Base-by-base conservation (phyloP, 257 asterid genomes). In the Solanum pimpinellifolium region DNA sequence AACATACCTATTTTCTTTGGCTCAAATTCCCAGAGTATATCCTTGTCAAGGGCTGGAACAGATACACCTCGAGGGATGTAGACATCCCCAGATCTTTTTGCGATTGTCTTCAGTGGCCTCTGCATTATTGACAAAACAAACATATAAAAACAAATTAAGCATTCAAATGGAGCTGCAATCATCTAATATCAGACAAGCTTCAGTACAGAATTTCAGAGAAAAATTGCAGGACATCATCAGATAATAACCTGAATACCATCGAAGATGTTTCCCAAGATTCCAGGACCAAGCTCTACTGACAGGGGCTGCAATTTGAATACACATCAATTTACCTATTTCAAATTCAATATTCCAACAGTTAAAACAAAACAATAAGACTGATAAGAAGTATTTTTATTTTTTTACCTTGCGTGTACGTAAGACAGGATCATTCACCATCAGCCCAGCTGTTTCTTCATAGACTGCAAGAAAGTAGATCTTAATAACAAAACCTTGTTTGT, bases 1-100 rank as follows among this genome's bases (percentile, higher is more conserved):
- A 52, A 85, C 25, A 73, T 70, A 96, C 98, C 99, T 88, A 95
- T 90, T 93, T 93, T 97, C 93, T 90, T 95, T 59, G 99, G 99
- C 89, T 93, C 89, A 92, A 97, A 97, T 84, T 97, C 99, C 99
- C 99, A 97, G 14, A 94, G 98, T 33, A 77, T 94, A 86, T 97
- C 99, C 91, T 97, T 97, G 91, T 97, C 99, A n/a, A 97, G 96
- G 83, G 99, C 98, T 4, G 99, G 99, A 85, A 97, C 99, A 88
- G 99, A 94, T 47, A 97, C 98, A 86, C 98, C 99, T 87, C 99
- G 98, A 77, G 98, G 99, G 90, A 97, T 97, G 87, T 97, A 97
- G 76, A 97, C 99, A 93, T 97, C 99, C 82, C 98, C 98, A 86
- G 99, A 97, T 91, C 77, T 94, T 88, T 88, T 91, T 49, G 99